phyloP scores from a whole-genome alignment of 2,329 filamentous ascomycete genomes.

The Neofusicoccum umdonicola region DNA sequence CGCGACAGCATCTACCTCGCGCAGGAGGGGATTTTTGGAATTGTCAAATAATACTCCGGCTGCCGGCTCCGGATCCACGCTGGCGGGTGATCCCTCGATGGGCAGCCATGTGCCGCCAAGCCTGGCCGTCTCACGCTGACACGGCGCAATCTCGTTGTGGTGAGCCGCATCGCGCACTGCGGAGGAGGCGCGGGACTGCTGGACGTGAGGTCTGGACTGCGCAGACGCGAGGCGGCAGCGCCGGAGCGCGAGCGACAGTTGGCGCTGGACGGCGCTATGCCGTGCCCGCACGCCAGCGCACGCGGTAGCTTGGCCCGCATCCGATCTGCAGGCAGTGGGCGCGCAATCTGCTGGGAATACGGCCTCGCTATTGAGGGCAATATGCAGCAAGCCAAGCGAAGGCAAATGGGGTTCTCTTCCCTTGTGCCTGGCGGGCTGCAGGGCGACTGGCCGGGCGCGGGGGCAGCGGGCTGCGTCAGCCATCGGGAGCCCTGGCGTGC shows the following conservation, averaged over 20 bases:
- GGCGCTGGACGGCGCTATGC: neutral
- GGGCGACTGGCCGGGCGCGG: neutral
- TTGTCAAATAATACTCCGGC: neutral
- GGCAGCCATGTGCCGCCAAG: neutral
- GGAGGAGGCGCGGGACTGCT: neutral
- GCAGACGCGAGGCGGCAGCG: neutral
- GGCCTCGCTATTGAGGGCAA: neutral
- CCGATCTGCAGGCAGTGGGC: neutral
- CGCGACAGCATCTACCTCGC: neutral
- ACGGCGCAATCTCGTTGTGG: constrained; percentile 4
- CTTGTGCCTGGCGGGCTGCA: neutral
- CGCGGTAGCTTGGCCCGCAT: neutral
- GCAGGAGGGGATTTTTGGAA: neutral
- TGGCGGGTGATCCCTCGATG: neutral
- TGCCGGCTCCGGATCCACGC: neutral
- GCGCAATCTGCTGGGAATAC: constrained; percentile 9
- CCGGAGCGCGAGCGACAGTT: neutral
- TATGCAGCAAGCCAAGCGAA: neutral
- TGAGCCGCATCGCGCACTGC: constrained; percentile 1
- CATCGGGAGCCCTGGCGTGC: neutral
- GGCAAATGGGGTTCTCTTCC: neutral
- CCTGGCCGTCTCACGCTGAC: constrained; percentile 1
- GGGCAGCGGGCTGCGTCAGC: neutral
- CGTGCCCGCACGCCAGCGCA: no score
- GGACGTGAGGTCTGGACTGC: neutral